These are phyloP conservation scores for Phytopythium cucurbitacearum DNA, from an alignment of 352 stramenopile genomes.

Conservation along the genomic window DNA sequence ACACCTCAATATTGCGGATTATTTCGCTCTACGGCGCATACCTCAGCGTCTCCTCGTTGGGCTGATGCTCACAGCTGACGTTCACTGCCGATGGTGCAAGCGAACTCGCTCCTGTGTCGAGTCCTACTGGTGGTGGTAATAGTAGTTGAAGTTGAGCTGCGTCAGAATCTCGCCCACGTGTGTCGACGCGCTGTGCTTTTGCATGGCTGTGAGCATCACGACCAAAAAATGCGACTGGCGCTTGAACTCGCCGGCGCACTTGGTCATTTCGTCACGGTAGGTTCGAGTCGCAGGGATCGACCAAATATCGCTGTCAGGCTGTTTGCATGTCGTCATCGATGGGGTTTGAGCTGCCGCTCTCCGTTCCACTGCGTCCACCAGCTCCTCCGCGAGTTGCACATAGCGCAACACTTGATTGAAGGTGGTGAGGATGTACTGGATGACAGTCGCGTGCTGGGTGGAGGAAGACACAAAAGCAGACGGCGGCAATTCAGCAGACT, in stretches of 20 bases:
- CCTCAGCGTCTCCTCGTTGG: too few species aligned
- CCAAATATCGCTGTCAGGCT: background rate
- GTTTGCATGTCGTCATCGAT: constrained; percentile 1
- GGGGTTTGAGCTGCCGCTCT: background rate
- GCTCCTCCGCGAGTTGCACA: constrained; percentile 45
- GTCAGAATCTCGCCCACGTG: constrained; percentile 65
- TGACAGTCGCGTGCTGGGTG: constrained; percentile 49
- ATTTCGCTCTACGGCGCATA: too few species aligned
- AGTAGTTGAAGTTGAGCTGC: constrained; percentile 79
- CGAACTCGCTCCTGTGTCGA: too few species aligned
- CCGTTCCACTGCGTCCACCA: constrained; percentile 41
- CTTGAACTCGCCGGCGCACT: constrained; percentile 49
- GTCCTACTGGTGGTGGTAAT: constrained; percentile 41
- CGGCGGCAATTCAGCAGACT: background rate
- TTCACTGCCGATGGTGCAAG: too few species aligned
- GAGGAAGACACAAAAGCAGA: constrained; percentile 4
- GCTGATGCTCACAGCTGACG: too few species aligned
- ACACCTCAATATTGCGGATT: too few species aligned
- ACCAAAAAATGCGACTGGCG: constrained; percentile 64
- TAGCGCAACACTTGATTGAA: constrained; percentile 75
- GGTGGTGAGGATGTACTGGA: constrained; percentile 63
- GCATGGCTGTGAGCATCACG: constrained; percentile 68
- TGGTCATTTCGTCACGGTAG: constrained; percentile 30
- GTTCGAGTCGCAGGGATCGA: constrained; percentile 2
- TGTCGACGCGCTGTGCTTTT: constrained; percentile 60